Base-by-base conservation (phyloP, 208 protist species). In the Trypanosomatidae sp. region DNA sequence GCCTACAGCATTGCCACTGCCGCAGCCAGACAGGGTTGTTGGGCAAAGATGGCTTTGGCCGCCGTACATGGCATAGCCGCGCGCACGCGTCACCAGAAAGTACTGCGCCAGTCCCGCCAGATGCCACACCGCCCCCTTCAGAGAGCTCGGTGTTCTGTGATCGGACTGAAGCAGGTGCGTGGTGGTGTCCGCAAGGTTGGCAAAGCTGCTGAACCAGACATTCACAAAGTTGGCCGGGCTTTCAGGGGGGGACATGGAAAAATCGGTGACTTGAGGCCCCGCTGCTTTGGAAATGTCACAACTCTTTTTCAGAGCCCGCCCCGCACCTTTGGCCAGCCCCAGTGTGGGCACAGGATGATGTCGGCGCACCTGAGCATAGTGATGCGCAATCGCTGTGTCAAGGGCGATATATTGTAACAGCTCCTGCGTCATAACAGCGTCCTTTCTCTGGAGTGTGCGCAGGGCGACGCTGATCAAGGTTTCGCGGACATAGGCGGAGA, bases 91-190 rank as follows among this genome's bases (percentile, higher is more conserved):
- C 56, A 76, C 68, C 41, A 79, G 46, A 36, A 86, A 77, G 66
- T 86, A 90, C 69, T 82, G 71, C 36, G 86, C 82, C 30, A 90
- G 71, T 8, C 80, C 83, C 0, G 86, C 86, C 3, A 90, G 71
- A 56, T 86, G 79, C 86, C 86, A 90, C 62, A 77, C 83, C 1
- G 73, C 75, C 19, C 59, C 72, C 74, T 88, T 77, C 62, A 90
- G 64, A 9, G 86, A 64, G 43, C 81, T 77, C 1, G 83, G 79
- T 17, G 75, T 78, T 73, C 53, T 47, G 66, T 86, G 81, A 28
- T 81, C 80, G n/a, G 69, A 62, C 49, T 81, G 71, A 43, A 90
- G 74, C 9, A 88, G 66, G 73, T 88, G 77, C 64, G 75, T 77
- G 5, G 86, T 73, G 12, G 77, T 88, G 70, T 90, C 80, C 15